Percentiles rank a stretch among this genome's conserved stretches.
Evolutionary conservation across 768 basidiomycete genomes (phyloP).

Genomic region (Cytidiella melzeri): DNA sequence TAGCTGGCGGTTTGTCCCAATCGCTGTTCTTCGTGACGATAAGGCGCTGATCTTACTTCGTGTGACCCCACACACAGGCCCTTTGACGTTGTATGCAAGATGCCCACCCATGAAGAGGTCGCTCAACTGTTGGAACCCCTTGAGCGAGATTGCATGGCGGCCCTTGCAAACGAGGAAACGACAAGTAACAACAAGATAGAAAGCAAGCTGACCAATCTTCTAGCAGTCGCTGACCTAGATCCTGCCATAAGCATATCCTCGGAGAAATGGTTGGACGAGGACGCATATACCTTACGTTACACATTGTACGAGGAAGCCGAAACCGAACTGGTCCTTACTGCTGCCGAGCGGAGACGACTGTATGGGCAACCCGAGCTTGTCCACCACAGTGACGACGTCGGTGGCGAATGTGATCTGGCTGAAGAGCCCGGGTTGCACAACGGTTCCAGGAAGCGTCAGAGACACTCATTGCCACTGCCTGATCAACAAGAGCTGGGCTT

Average conservation of each 20-base stretch:
- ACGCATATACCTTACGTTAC: not conserved
- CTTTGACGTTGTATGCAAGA: constrained; percentile 19
- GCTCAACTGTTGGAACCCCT: constrained; percentile 14
- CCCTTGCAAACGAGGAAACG: not conserved
- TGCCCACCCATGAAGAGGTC: constrained; percentile 25
- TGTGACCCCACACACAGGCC: no score
- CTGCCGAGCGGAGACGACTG: constrained; percentile 32
- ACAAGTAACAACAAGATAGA: not conserved
- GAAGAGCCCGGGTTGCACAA: no score
- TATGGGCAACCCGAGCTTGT: constrained; percentile 12
- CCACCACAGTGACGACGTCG: constrained; percentile 1
- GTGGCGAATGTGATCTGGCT: no score
- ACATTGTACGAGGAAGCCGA: constrained; percentile 4
- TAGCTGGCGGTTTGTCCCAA: constrained; percentile 52
- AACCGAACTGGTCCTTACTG: constrained; percentile 35
- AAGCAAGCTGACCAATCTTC: not conserved
- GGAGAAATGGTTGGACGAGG: not conserved
- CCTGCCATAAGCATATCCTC: constrained; percentile 1
- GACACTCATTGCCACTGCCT: no score
- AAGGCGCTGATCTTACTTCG: not conserved
- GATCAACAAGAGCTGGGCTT: no score
- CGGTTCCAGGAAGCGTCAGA: no score
- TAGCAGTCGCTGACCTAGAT: not conserved
- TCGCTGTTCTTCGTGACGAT: constrained; percentile 16
- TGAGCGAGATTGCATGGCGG: constrained; percentile 13